Evolutionary conservation across 176 grass and related monocot species (phyloP).

Genomic region (Musa itinerans): DNA sequence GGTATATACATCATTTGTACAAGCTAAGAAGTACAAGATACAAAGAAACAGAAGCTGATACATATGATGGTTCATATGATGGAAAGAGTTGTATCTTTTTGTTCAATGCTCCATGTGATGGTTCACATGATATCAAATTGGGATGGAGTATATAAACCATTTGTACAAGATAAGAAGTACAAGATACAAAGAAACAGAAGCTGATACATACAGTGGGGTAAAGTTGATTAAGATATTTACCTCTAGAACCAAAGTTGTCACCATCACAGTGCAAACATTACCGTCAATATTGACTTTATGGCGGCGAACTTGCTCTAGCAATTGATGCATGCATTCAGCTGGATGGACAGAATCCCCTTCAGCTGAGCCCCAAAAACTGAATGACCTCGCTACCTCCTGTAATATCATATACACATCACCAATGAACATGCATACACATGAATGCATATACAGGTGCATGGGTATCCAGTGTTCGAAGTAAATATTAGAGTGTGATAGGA

Average conservation of each 20-base stretch:
- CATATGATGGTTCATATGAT: too few species aligned
- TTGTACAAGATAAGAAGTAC: too few species aligned
- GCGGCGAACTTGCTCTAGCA: constrained; percentile 81
- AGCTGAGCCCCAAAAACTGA: constrained; percentile 68
- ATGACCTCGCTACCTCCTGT: constrained; percentile 77
- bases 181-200: too few species aligned
- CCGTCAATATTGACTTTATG: constrained; percentile 97
- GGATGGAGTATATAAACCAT: too few species aligned
- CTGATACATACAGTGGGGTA: too few species aligned
- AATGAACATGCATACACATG: neutral
- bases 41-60: too few species aligned
- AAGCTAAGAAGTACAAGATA: too few species aligned
- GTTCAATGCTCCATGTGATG: too few species aligned
- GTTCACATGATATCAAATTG: too few species aligned
- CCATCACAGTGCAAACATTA: constrained; percentile 97
- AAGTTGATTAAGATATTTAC: constrained; percentile 19
- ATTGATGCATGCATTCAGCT: constrained; percentile 95
- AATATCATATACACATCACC: neutral
- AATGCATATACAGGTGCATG: neutral
- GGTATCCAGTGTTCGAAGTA: neutral
- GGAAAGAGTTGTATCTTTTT: too few species aligned
- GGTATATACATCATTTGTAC: too few species aligned
- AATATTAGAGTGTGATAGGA: too few species aligned
- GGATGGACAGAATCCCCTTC: constrained; percentile 80
- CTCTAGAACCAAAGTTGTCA: constrained; percentile 98